A percentile compares a stretch with the other conserved stretches of the same genome.
Evolutionary conservation across 495 filamentous ascomycete species (phyloP).

Genomic region (Bacidia gigantensis): DNA sequence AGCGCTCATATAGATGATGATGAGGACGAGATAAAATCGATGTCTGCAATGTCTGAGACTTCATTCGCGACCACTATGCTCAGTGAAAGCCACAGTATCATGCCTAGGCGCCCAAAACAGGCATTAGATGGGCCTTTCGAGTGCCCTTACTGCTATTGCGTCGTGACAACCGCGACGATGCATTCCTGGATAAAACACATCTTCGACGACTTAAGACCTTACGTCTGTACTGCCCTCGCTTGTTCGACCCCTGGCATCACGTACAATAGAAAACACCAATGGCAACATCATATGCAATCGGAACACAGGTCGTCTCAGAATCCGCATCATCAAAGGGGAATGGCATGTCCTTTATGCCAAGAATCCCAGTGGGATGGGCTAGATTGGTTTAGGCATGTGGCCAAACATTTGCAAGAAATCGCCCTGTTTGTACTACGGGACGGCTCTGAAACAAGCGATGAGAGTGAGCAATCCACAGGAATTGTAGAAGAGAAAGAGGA

Average conservation of each 20-base stretch:
- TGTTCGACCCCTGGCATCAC: conserved; percentile 18
- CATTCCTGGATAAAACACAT: conserved; percentile 19
- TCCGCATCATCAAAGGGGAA: background rate
- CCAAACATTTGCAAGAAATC: background rate
- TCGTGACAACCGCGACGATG: conserved; percentile 8
- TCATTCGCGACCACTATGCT: conserved; percentile 9
- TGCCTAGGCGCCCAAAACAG: conserved; percentile 10
- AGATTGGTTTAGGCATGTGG: background rate
- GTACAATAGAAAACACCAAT: conserved; percentile 16
- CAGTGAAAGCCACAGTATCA: background rate
- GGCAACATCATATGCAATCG: conserved; percentile 13
- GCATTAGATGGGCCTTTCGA: conserved; percentile 11
- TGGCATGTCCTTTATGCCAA: background rate
- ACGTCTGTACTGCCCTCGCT: conserved; percentile 15
- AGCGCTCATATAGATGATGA: background rate
- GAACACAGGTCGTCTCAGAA: background rate
- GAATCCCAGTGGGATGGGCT: background rate
- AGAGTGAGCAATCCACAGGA: too few species aligned
- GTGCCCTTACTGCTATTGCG: conserved; percentile 22
- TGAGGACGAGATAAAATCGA: background rate
- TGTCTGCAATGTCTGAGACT: conserved; percentile 6
- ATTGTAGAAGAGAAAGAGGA: background rate
- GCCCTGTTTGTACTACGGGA: background rate
- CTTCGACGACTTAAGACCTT: conserved; percentile 23
- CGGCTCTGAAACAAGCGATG: too few species aligned